Evolutionary conservation across 345 rosid genomes (phyloP), one percentile per base, ranked within the genome.

Genomic region (Gossypium raimondii): DNA sequence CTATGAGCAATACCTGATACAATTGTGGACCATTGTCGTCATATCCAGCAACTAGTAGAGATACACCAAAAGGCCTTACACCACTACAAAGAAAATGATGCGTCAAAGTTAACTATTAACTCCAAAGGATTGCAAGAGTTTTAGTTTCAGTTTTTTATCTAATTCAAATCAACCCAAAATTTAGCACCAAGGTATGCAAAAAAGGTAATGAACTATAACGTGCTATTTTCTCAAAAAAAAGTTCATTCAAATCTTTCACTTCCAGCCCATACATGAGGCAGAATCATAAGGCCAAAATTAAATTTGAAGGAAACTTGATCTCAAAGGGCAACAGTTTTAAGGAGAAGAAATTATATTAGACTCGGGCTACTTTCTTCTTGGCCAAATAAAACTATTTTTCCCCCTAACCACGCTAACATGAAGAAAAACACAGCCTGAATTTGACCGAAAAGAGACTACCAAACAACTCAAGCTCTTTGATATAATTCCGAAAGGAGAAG

Each of bases 51-150:
- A 92, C 97, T 80, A 94, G 83, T 75, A 94, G 80, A 60, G 98
- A 94, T 59, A 94, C 98, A 25, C 98, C 98, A 59, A 94, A 92
- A 77, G 98, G 98, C 87, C 98, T 86, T 38, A 94, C 98, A 84
- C 96, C 98, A 50, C 98, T 94, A 52, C 50, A 27, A 75, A 69
- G 65, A 75, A 78, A 73, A 29, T 65, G 50, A 52, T 24, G 55
- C 14, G 29, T 44, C 29, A 71, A 14, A 53, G 18, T 27, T 22
- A 73, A 48, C 16, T 43, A 20, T 6, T 48, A 34, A 52, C 58
- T 18, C 38, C 62, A 20, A 18, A 56, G 41, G 55, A n/a, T 38
- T 12, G 52, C 52, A 20, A 2, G 14, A 34, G 24, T 41, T 56
- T 57, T 22, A 7, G 9, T 57, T 55, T 22, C 75, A 48, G 18